phyloP scores from a whole-genome alignment of 2,329 filamentous ascomycete species.

The Tolypocladium guangdongense region DNA sequence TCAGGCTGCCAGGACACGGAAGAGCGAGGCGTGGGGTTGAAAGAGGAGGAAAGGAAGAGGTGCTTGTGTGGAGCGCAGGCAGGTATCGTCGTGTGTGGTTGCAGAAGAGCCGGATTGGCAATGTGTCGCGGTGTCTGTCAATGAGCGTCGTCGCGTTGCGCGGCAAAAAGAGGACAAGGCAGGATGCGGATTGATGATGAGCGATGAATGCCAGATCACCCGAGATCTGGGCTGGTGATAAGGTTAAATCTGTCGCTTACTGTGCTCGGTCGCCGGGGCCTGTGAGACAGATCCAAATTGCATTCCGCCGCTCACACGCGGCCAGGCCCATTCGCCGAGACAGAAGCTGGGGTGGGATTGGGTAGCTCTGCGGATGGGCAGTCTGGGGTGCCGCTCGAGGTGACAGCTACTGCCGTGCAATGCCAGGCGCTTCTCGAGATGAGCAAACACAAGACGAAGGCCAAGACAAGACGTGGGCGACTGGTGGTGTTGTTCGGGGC shows the following conservation, averaged over 20 bases:
- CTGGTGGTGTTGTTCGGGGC: not conserved
- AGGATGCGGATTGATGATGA: not conserved
- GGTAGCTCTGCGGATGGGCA: slow-evolving; percentile 8
- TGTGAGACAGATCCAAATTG: slow-evolving; percentile 6
- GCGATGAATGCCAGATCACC: not conserved
- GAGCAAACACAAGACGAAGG: not conserved
- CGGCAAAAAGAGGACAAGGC: not conserved
- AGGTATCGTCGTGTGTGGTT: not conserved
- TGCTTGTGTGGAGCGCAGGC: not conserved
- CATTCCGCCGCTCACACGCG: slow-evolving; percentile 8
- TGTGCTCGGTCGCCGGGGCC: not conserved
- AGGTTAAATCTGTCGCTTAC: slow-evolving; percentile 1
- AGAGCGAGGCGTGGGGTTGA: not conserved
- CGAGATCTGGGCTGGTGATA: not conserved
- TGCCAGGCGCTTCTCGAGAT: not conserved
- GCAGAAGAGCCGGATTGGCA: not conserved
- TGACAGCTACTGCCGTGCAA: not conserved
- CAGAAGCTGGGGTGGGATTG: slow-evolving; percentile 13
- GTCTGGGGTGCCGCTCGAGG: not conserved
- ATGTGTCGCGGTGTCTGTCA: not conserved
- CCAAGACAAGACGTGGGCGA: not conserved
- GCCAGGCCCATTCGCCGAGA: slow-evolving; percentile 13
- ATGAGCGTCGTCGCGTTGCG: not conserved
- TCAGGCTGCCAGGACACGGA: slow-evolving; percentile 22
- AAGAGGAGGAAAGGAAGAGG: not conserved